Evolutionary conservation across 2,329 filamentous ascomycete species (phyloP), one percentile per base, ranked within the genome.

Genomic region (Nothomitra cinnamomea): DNA sequence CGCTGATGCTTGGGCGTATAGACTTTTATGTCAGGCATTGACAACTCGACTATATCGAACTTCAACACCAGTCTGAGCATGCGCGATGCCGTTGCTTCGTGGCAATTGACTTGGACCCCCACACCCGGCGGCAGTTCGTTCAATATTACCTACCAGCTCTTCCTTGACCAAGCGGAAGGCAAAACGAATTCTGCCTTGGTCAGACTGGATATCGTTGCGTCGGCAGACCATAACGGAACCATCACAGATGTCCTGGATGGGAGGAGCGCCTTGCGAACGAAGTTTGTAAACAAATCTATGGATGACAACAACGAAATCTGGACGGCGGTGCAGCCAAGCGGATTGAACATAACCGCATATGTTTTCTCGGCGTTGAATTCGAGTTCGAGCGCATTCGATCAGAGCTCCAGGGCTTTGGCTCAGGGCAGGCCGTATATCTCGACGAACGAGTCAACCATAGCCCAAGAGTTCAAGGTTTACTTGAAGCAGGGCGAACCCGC

Each of bases 181-280:
- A 66, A 76, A 53, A 69, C 82, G 59, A 83, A 80, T 57, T 73
- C 78, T 55, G 80, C 75, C 1, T 73, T 76, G 19, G 74, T 85
- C 2, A 73, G 76, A 55, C 63, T 84, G 57, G 73, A 75, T 22
- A 72, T 86, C 17, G 76, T 73, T 1, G 66, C 82, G 1, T 72
- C 71, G 0, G 63, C 62, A 6, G 72, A 79, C 60, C 61, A 70
- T 2, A 72, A 78, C 53, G 76, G 74, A 2, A 78, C 74, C 0
- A 70, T 86, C 2, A 78, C 78, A 12, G 84, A 87, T 63, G 68
- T 85, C 0, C 62, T 87, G 3, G 80, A 87, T 58, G 83, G 83
- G 0, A 74, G 76, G 57, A 76, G 78, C 59, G 82, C 83, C n/a
- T 76, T 82, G 7, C 73, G 82, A 13, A 78, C 80, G 0, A 72